phyloP scores from a whole-genome alignment of 2,329 filamentous ascomycete species.

The Zymoseptoria passerinii region DNA sequence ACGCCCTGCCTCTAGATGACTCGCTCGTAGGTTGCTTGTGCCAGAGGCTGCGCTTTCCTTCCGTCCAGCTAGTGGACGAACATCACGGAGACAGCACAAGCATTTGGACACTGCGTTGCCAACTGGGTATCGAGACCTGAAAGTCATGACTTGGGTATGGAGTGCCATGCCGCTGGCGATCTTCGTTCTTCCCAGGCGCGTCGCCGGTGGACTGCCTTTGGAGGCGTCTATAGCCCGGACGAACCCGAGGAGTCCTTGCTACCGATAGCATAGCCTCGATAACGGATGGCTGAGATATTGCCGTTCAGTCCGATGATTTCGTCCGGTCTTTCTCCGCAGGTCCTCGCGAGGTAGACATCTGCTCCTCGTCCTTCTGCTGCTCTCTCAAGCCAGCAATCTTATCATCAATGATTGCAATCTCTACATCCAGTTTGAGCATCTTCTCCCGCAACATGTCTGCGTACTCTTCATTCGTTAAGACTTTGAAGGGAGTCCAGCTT shows the following conservation, averaged over 20 bases:
- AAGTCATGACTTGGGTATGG: no score
- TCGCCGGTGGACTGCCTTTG: no score
- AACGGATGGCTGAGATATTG: not conserved
- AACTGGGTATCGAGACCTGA: no score
- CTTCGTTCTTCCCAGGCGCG: not conserved
- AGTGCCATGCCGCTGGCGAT: no score
- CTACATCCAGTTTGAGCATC: constrained; percentile 61
- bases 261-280: not conserved
- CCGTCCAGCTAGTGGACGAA: not conserved
- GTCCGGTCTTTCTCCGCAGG: not conserved
- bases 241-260: not conserved
- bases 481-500: constrained; percentile 63
- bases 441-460: constrained; percentile 61
- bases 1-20: not conserved
- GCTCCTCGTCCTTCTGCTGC: constrained; percentile 12
- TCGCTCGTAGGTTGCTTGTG: not conserved
- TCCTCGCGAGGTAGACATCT: not conserved
- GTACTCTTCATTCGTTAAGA: constrained; percentile 66
- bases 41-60: not conserved
- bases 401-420: constrained; percentile 72
- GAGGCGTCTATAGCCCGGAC: not conserved
- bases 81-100: not conserved
- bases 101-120: not conserved
- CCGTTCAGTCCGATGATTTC: not conserved
- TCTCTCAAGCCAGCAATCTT: constrained; percentile 50